phyloP scores from a whole-genome alignment of 2,329 filamentous ascomycete genomes.

The Atkinsonella texensis region DNA sequence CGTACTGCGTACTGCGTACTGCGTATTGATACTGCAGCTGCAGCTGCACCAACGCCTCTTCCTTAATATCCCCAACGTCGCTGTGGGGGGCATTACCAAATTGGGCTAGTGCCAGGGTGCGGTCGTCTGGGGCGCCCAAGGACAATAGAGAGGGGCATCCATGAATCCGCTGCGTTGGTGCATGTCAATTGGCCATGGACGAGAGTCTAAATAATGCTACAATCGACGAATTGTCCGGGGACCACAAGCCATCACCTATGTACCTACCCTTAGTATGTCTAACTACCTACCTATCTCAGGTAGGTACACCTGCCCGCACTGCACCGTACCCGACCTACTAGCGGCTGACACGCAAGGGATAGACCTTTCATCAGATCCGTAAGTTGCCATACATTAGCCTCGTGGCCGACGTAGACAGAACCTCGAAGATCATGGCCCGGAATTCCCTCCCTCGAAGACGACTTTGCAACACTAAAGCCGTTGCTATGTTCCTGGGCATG shows the following conservation, averaged over 20 bases:
- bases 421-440: not conserved
- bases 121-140: not conserved
- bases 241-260: not conserved
- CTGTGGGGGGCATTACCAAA: slow-evolving; percentile 2
- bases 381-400: not conserved
- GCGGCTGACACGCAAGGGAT: not conserved
- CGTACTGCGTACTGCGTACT: too few relatives aligned
- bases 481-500: not conserved
- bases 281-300: not conserved
- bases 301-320: not conserved
- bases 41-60: slow-evolving; percentile 6
- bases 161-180: not conserved
- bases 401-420: not conserved
- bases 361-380: not conserved
- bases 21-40: not conserved
- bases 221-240: not conserved
- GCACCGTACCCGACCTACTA: not conserved
- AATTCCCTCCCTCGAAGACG: slow-evolving; percentile 4
- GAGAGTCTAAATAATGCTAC: not conserved
- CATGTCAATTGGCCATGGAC: slow-evolving; percentile 1
- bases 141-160: slow-evolving; percentile 7
- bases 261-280: not conserved
- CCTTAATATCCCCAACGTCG: not conserved
- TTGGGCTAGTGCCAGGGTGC: slow-evolving; percentile 7
- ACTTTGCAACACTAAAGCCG: not conserved